Conservation (phyloP, 345 rosid species). For the Populus tremula region DNA sequence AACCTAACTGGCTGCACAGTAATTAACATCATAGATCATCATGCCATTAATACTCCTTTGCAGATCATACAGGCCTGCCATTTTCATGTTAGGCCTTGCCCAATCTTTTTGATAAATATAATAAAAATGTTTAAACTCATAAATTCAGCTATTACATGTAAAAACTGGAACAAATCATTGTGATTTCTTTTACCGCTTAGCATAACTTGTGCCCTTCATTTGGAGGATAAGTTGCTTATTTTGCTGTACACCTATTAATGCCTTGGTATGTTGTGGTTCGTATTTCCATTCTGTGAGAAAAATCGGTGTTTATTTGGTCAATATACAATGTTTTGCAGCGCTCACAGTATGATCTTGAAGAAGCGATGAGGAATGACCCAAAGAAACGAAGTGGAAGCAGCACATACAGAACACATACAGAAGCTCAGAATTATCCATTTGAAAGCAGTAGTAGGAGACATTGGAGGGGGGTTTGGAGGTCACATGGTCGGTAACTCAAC, state of each 20-base stretch:
- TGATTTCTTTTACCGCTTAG: background rate
- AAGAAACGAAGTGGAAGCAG: conserved; percentile 58
- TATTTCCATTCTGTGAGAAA: background rate
- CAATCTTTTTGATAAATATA: background rate
- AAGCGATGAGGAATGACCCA: conserved; percentile 60
- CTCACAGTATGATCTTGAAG: conserved; percentile 74
- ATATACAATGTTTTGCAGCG: conserved; percentile 46
- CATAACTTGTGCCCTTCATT: background rate
- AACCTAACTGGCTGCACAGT: background rate
- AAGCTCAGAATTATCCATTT: conserved; percentile 46
- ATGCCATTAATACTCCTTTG: background rate
- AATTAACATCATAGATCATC: background rate
- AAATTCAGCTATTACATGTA: background rate
- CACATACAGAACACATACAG: conserved; percentile 45
- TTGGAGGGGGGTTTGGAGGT: conserved; percentile 23
- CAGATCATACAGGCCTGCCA: background rate
- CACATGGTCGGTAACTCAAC: conserved; percentile 18
- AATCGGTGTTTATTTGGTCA: background rate
- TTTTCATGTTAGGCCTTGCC: background rate
- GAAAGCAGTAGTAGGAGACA: conserved; percentile 32
- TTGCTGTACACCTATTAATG: background rate
- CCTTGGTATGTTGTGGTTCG: background rate
- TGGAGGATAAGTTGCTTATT: background rate
- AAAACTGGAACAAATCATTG: background rate
- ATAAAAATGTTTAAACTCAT: background rate